A percentile compares a stretch with the other conserved stretches of the same genome.
Evolutionary conservation across 1,284 basidiomycete species (phyloP).

Genomic region (Boletus mariae): DNA sequence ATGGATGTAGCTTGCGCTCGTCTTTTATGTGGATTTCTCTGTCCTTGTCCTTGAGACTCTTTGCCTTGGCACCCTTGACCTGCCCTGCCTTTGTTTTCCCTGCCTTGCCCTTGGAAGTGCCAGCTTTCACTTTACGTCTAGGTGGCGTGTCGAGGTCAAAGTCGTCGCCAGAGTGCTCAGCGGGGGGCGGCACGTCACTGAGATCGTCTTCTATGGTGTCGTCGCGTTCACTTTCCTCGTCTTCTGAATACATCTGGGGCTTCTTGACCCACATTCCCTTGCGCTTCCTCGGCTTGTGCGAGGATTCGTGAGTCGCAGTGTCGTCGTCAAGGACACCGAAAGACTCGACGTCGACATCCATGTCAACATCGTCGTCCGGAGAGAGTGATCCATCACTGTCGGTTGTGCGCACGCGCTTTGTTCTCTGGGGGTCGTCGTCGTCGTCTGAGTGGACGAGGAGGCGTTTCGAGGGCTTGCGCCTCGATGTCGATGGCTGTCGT

Average conservation of each 20-base stretch:
- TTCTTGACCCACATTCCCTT: constrained; percentile 16
- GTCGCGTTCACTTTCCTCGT: constrained; percentile 24
- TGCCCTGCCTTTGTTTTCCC: constrained; percentile 15
- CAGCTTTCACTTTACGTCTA: constrained; percentile 29
- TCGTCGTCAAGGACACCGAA: constrained; percentile 8
- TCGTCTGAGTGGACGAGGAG: constrained; percentile 28
- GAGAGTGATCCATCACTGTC: constrained; percentile 14
- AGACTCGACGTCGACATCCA: constrained; percentile 25
- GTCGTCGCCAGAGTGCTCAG: constrained; percentile 35
- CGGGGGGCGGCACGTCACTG: constrained; percentile 12
- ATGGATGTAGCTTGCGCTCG: constrained; percentile 35
- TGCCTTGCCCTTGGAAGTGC: constrained; percentile 23
- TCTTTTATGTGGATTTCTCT: constrained; percentile 38
- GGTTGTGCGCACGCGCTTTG: constrained; percentile 30
- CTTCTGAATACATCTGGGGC: constrained; percentile 23
- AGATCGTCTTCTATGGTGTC: constrained; percentile 19
- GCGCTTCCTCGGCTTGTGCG: constrained; percentile 9
- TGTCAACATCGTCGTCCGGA: constrained; percentile 11
- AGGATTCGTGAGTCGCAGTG: background rate
- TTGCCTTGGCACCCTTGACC: constrained; percentile 21
- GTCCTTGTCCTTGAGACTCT: constrained; percentile 30
- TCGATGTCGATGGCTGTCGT: constrained; percentile 14
- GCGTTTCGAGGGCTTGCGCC: constrained; percentile 27
- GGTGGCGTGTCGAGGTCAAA: constrained; percentile 30
- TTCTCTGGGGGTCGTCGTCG: constrained; percentile 13